Percentiles rank a stretch among this genome's conserved stretches.
Evolutionary conservation across 371 early-diverging fungal species (phyloP).

Genomic region (Catenaria anguillulae): DNA sequence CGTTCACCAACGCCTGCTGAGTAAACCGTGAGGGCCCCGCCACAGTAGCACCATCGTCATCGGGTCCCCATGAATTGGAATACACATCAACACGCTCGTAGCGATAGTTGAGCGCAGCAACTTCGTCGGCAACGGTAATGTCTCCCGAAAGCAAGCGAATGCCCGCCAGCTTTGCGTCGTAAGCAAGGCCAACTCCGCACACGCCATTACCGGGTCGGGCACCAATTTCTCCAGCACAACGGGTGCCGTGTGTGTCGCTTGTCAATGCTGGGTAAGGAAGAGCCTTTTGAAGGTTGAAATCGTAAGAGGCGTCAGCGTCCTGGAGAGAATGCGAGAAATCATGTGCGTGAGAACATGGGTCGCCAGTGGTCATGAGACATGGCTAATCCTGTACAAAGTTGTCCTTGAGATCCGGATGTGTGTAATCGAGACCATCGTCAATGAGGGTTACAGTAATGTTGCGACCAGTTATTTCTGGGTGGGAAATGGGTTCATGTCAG

Average conservation of each 20-base stretch:
- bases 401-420: conserved; percentile 58
- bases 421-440: conserved; percentile 86
- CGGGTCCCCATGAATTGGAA: conserved; percentile 93
- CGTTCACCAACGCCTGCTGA: conserved; percentile 62
- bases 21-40: conserved; percentile 72
- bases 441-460: conserved; percentile 71
- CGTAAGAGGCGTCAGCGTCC: conserved; percentile 74
- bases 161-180: conserved; percentile 70
- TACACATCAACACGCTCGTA: conserved; percentile 79
- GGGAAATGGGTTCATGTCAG: too few species aligned
- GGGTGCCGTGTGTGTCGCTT: conserved; percentile 86
- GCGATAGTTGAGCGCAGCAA: conserved; percentile 68
- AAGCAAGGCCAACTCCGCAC: conserved; percentile 91
- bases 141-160: conserved; percentile 79
- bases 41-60: conserved; percentile 74
- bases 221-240: conserved; percentile 95
- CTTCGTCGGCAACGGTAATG: conserved; percentile 80
- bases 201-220: conserved; percentile 61
- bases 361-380: too few species aligned
- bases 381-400: conserved; percentile 60
- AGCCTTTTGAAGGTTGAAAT: conserved; percentile 65
- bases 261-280: conserved; percentile 43
- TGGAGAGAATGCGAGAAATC: conserved; percentile 11
- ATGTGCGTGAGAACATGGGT: background rate
- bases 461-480: too few species aligned